Evolutionary conservation across 495 filamentous ascomycete genomes (phyloP), one percentile per base, ranked within the genome.

Genomic region (Bryoglossum gracile): DNA sequence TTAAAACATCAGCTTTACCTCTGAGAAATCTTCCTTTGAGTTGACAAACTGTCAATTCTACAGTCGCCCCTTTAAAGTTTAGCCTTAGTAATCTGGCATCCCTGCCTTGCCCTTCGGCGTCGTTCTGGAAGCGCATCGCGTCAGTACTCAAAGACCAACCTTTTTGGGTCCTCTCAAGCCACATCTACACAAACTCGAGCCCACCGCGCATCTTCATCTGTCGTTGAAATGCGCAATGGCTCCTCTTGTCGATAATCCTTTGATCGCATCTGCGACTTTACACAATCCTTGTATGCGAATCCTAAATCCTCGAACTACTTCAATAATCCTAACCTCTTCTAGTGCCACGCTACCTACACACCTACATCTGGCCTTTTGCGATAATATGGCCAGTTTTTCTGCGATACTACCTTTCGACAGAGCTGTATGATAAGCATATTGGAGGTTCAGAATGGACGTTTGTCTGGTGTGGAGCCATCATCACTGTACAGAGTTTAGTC

Each of bases 391-490:
- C 92, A 26, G 70, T 79, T 54, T 95, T 96, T 68, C 80, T 96
- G 46, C 75, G 87, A 57, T 77, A 87, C 65, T 96, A 91, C 62
- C 78, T 94, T 42, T 84, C 80, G 10, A 70, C 78, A 32, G 85
- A 87, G 19, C 78, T 84, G 53, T 99, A 97, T 68, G 82, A 92
- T 41, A 85, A 81, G 56, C 82, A 97, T 68, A 90, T 99, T 50
- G 74, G 83, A 45, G 83, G 81, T 18, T 79, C 81, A 55, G 92
- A 99, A 71, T 99, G 92, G 92, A 97, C 94, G 8, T 95, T 95
- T 65, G 87, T 97, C 43, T 99, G 82, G 76, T 74, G 83, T 50
- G 90, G 86, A 52, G 75, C 80, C 24, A 94, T 97, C 60, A 74
- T 94, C 62, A 95, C 90, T 10, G 55, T 80, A 39, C 92, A 99